A percentile compares a stretch with the other conserved stretches of the same genome.
Conservation (phyloP, 2,329 filamentous ascomycete species). For the Neophaeococcomyces aloes region DNA sequence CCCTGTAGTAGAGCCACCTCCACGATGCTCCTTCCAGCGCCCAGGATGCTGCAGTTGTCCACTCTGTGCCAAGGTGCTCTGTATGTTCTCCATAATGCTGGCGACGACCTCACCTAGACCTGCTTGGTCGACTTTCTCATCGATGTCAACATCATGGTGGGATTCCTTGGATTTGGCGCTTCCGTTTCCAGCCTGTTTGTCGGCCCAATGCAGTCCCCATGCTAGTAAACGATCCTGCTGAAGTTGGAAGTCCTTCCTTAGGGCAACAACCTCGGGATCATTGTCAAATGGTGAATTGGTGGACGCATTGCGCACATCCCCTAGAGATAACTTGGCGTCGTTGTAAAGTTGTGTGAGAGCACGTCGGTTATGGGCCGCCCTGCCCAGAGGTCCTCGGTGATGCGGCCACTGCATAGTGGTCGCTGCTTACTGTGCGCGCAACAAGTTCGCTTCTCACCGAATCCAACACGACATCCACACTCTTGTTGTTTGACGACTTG, state of each 20-base stretch:
- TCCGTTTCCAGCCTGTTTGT: conserved; percentile 45
- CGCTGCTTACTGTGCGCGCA: not conserved
- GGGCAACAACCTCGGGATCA: conserved; percentile 43
- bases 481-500: too few relatives aligned
- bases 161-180: conserved; percentile 11
- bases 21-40: conserved; percentile 14
- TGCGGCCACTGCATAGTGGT: conserved; percentile 5
- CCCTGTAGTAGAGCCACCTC: not conserved
- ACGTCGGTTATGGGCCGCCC: not conserved
- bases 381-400: conserved; percentile 1
- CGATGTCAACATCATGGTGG: conserved; percentile 39
- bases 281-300: conserved; percentile 23
- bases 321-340: conserved; percentile 51
- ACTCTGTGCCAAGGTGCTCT: conserved; percentile 51
- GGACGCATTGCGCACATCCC: conserved; percentile 26
- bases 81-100: conserved; percentile 54
- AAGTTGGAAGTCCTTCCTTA: conserved; percentile 51
- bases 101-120: conserved; percentile 54
- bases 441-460: too few relatives aligned
- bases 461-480: too few relatives aligned
- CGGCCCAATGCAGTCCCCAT: conserved; percentile 58
- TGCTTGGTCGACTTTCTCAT: conserved; percentile 51
- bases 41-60: conserved; percentile 43
- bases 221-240: conserved; percentile 54
- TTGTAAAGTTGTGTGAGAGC: conserved; percentile 50